Evolutionary conservation across 2,329 filamentous ascomycete species (phyloP).

Genomic region (Colletotrichum siamense): DNA sequence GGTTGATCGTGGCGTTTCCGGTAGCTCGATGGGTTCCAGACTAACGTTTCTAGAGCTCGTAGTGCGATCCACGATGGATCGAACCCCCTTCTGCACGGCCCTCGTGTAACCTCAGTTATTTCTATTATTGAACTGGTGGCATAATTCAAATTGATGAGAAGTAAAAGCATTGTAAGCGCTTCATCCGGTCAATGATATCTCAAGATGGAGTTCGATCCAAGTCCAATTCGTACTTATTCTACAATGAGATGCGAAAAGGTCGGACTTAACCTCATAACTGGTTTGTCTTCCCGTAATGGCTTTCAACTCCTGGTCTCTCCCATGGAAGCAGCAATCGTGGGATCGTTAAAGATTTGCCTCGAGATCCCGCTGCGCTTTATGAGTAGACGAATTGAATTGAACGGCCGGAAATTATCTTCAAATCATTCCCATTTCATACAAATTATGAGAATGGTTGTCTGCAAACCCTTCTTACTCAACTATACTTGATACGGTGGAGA

Average conservation of each 20-base stretch:
- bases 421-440: background rate
- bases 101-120: background rate
- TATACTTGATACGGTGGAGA: rapidly evolving
- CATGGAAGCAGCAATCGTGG: background rate
- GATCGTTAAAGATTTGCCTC: background rate
- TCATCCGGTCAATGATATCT: background rate
- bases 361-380: background rate
- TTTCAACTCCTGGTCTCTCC: background rate
- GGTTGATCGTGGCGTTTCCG: background rate
- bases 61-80: background rate
- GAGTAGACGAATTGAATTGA: background rate
- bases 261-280: background rate
- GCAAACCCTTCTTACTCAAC: rapidly evolving
- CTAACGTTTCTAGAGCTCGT: background rate
- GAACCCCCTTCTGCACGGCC: background rate
- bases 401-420: background rate
- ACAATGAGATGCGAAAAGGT: background rate
- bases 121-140: background rate
- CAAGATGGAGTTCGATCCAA: background rate
- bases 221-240: background rate
- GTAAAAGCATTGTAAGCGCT: background rate
- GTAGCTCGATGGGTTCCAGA: background rate
- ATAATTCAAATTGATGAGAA: background rate
- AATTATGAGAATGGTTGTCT: background rate
- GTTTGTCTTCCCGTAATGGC: rapidly evolving